Evolutionary conservation across 805 yeast species (phyloP), one percentile per base, ranked within the genome.

Genomic region (Lipomyces sp.): DNA sequence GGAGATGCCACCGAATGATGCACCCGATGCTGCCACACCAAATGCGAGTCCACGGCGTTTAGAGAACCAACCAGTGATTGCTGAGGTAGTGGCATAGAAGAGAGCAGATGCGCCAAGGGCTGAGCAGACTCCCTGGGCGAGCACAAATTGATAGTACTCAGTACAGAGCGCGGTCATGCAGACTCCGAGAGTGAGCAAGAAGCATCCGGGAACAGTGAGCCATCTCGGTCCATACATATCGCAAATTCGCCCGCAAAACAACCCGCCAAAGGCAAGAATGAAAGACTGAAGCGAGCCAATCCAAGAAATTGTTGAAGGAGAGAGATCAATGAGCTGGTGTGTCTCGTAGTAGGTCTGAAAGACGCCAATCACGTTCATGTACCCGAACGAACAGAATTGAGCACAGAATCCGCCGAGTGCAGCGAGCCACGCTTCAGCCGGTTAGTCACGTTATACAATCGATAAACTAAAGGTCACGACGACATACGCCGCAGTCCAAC

Each of bases 361-460:
- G 0, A 72, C 74, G 5, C 78, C 78, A 18, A 68, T 63, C 33
- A 68, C 70, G 50, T 68, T 68, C 69, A 64, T 66, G 39, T 89
- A 71, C 1, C 96, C 96, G 73, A 89, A 85, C 1, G 85, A 81
- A 60, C 85, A 82, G 8, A 85, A 75, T 65, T 86, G 77, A 2
- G 90, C 90, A 35, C 85, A 75, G 70, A 85, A 85, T 0, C 87
- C 82, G 1, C 89, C 89, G 15, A 84, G 63, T 0, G 83, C 75
- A 0, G 86, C 85, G 6, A 83, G 81, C 75, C 87, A 78, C 80
- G 90, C 88, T 65, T 39, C 10, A 48, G 30, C 24, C 13, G 6
- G 24, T 24, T 54, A 11, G 34, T n/a, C n/a, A 29, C 32, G 2
- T 32, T 4, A 35, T 45, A 11, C 34, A 10, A n/a, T n/a, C 3